A percentile compares a stretch with the other conserved stretches of the same genome.
These are phyloP conservation scores for Thecamonas trahens DNA, from an alignment of 78 protist genomes.

Conservation along the genomic window DNA sequence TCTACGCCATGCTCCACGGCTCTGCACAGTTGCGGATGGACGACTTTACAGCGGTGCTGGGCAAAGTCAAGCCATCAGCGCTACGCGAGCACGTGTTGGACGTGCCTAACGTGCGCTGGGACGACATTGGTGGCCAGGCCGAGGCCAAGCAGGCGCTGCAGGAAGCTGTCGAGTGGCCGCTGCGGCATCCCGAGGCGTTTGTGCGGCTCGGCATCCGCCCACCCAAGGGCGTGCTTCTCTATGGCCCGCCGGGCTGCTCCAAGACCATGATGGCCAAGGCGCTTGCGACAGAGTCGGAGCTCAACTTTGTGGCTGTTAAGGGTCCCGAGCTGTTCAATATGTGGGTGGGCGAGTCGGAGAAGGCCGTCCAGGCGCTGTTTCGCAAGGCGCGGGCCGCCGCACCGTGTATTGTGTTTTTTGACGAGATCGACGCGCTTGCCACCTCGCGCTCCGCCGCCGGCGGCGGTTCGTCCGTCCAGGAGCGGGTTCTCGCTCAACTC, in stretches of 20 bases:
- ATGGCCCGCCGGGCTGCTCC: constrained; percentile 95
- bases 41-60: constrained; percentile 25
- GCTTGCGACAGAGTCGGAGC: constrained; percentile 80
- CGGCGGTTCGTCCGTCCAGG: constrained; percentile 32
- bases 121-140: constrained; percentile 94
- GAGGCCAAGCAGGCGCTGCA: constrained; percentile 64
- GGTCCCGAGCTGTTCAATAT: constrained; percentile 91
- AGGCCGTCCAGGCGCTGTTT: constrained; percentile 60
- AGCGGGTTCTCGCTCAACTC: constrained; percentile 45
- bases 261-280: constrained; percentile 94
- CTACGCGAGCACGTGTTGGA: constrained; percentile 30
- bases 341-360: constrained; percentile 82
- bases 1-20: constrained; percentile 36
- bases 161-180: constrained; percentile 92
- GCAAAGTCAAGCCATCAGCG: constrained; percentile 34
- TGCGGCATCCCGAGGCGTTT: constrained; percentile 67
- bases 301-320: constrained; percentile 87
- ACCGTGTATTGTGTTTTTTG: constrained; percentile 74
- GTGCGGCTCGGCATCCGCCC: constrained; percentile 82
- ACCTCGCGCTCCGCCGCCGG: constrained; percentile 50
- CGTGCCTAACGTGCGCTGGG: constrained; percentile 73
- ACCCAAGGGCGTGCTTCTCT: constrained; percentile 83
- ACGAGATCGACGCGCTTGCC: constrained; percentile 62
- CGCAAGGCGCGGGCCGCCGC: constrained; percentile 56
- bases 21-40: not conserved